Conservation (phyloP, 1,284 basidiomycete species). For the Sanghuangporus weigelae region DNA sequence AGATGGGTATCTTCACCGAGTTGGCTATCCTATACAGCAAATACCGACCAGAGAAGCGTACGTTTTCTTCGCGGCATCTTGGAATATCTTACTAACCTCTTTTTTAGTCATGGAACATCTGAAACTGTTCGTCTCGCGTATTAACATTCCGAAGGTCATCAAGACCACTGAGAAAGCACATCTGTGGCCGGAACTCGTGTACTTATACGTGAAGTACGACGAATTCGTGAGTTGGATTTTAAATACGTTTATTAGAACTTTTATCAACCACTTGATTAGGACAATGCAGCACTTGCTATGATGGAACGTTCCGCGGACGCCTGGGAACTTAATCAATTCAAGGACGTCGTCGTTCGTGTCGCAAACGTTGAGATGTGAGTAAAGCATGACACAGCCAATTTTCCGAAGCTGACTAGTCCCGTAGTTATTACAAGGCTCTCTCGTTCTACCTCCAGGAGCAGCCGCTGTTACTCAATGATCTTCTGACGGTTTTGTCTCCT, state of each 20-base stretch:
- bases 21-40: constrained; percentile 94
- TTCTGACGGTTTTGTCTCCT: constrained; percentile 87
- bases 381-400: neutral
- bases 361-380: constrained; percentile 94
- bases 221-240: constrained; percentile 61
- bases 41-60: constrained; percentile 90
- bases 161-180: constrained; percentile 94
- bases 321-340: constrained; percentile 99
- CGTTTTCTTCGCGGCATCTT: constrained; percentile 27
- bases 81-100: neutral
- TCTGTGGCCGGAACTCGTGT: constrained; percentile 98
- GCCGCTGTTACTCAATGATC: constrained; percentile 88
- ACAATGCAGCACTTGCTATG: constrained; percentile 96
- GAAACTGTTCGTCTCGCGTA: constrained; percentile 94
- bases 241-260: neutral
- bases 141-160: constrained; percentile 96
- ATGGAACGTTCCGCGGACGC: constrained; percentile 96
- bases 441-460: constrained; percentile 92
- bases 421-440: constrained; percentile 83
- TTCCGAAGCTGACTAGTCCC: constrained; percentile 10
- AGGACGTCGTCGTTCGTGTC: constrained; percentile 90
- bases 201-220: constrained; percentile 97
- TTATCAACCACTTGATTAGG: constrained; percentile 38
- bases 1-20: constrained; percentile 93
- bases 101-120: constrained; percentile 92